Conservation (phyloP, 2,329 filamentous ascomycete genomes). For the Pseudogymnoascus sp. region DNA sequence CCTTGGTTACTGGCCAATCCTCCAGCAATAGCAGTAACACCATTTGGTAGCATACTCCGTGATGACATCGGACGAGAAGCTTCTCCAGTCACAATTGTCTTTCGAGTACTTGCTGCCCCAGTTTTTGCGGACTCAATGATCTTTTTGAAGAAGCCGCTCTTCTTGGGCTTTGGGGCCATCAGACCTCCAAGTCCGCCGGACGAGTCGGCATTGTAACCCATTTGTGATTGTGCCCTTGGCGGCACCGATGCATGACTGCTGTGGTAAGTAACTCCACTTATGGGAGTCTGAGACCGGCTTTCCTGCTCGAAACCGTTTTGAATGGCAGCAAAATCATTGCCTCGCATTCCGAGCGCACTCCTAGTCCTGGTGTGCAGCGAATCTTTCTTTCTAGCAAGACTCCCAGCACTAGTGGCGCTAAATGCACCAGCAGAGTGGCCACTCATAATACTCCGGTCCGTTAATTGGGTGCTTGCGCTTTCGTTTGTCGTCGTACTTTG, state of each 20-base stretch:
- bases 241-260: constrained; percentile 64
- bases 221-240: constrained; percentile 52
- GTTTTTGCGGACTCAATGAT: constrained; percentile 93
- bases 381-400: constrained; percentile 68
- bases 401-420: constrained; percentile 92
- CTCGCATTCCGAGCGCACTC: constrained; percentile 57
- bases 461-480: constrained; percentile 67
- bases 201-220: constrained; percentile 58
- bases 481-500: constrained; percentile 59
- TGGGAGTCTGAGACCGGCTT: constrained; percentile 53
- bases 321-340: constrained; percentile 30
- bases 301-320: constrained; percentile 32
- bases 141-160: constrained; percentile 89
- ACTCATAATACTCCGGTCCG: constrained; percentile 85
- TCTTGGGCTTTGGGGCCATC: constrained; percentile 66
- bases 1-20: constrained; percentile 33
- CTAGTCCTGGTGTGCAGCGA: constrained; percentile 44
- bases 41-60: constrained; percentile 21
- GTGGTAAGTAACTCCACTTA: constrained; percentile 81
- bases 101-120: constrained; percentile 75
- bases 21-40: constrained; percentile 45
- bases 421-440: constrained; percentile 83
- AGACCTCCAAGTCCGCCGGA: constrained; percentile 71
- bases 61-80: constrained; percentile 31
- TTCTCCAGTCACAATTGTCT: constrained; percentile 55